These are phyloP conservation scores for Tetradesmus lagerheimii DNA, from an alignment of 139 green algal genomes.

Conservation along the genomic window DNA sequence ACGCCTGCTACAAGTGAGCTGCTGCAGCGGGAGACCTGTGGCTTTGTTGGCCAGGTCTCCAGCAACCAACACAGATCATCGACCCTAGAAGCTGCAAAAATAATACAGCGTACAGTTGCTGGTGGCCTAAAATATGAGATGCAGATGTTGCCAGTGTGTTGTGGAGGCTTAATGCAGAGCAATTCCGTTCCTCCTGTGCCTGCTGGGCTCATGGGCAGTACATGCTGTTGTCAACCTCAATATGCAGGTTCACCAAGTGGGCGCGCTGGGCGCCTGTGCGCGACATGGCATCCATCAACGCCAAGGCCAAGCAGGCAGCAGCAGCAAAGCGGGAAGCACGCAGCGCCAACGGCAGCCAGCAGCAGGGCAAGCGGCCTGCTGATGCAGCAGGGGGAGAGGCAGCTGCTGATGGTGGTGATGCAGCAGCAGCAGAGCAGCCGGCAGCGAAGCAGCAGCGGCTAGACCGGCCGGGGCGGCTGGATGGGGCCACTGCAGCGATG, in stretches of 20 bases:
- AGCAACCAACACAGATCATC: too few relatives aligned
- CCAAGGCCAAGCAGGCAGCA: neutral
- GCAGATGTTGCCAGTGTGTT: too few relatives aligned
- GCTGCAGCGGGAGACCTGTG: too few relatives aligned
- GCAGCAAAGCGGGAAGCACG: neutral
- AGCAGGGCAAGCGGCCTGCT: conserved; percentile 14
- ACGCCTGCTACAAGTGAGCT: conserved; percentile 40
- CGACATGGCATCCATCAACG: conserved; percentile 4
- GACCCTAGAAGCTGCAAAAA: too few relatives aligned
- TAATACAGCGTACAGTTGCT: too few relatives aligned
- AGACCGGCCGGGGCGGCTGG: conserved; percentile 8
- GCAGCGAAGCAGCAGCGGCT: conserved; percentile 35
- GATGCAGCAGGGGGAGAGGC: neutral
- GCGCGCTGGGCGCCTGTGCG: neutral
- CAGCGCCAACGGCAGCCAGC: neutral
- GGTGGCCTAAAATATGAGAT: too few relatives aligned
- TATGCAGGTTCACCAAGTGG: conserved; percentile 29
- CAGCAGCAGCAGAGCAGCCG: neutral
- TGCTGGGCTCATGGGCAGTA: neutral
- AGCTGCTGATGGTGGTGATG: neutral
- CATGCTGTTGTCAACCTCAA: too few relatives aligned
- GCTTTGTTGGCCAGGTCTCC: too few relatives aligned
- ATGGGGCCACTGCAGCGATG: conserved; percentile 24
- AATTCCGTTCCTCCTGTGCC: too few relatives aligned
- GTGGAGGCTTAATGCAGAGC: too few relatives aligned